These are phyloP conservation scores for Dissophora globulifera DNA, from an alignment of 192 early-diverging fungal species.

Conservation along the genomic window DNA sequence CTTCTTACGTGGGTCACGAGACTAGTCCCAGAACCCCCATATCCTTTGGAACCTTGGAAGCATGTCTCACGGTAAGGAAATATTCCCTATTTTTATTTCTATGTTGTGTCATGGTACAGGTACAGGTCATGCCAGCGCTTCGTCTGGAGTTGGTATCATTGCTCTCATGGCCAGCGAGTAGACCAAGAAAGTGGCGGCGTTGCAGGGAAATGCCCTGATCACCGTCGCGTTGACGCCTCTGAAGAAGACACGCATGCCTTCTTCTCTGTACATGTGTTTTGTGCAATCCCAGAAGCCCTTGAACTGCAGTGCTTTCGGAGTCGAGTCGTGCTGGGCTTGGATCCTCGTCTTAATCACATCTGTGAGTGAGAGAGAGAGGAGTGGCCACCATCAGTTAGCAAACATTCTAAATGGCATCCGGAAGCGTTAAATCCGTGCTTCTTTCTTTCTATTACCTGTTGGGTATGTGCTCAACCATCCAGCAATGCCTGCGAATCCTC, in stretches of 20 bases:
- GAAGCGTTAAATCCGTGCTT: too few species aligned
- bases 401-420: too few species aligned
- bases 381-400: too few species aligned
- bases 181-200: slow-evolving; percentile 68
- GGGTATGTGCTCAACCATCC: slow-evolving; percentile 69
- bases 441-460: too few species aligned
- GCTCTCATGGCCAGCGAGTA: slow-evolving; percentile 64
- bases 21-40: too few species aligned
- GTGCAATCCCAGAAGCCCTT: slow-evolving; percentile 57
- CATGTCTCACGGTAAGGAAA: too few species aligned
- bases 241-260: slow-evolving; percentile 65
- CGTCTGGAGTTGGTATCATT: slow-evolving; percentile 33
- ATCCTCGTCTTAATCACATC: slow-evolving; percentile 72
- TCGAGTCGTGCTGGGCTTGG: slow-evolving; percentile 57
- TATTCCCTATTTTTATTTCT: slow-evolving; percentile 13
- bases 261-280: slow-evolving; percentile 60
- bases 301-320: slow-evolving; percentile 49
- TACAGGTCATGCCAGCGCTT: slow-evolving; percentile 32
- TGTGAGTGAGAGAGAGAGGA: slow-evolving; percentile 14
- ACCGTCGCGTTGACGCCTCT: slow-evolving; percentile 66
- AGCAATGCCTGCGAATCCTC: slow-evolving; percentile 66
- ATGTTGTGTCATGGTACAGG: slow-evolving; percentile 2
- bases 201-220: slow-evolving; percentile 67
- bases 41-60: too few species aligned
- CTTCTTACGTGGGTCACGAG: not conserved